These are phyloP conservation scores for Hygrophila difformis DNA, from an alignment of 257 asterid genomes.

Conservation along the genomic window DNA sequence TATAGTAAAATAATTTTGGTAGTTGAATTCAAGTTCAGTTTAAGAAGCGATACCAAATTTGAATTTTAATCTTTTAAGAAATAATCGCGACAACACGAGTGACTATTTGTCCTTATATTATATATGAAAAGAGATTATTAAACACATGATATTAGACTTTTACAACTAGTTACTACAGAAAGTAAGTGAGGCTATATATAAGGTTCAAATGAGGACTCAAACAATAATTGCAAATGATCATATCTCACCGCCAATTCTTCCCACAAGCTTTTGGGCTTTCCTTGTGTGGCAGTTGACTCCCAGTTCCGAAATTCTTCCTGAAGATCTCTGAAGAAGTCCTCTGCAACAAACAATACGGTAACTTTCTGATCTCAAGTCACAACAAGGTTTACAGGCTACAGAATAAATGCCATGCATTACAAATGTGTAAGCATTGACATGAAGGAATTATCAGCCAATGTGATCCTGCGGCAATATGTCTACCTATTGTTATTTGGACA, in stretches of 20 bases:
- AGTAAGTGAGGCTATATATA: neutral
- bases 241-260: conserved; percentile 77
- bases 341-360: conserved; percentile 30
- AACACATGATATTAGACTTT: too few species aligned
- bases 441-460: conserved; percentile 19
- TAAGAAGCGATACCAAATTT: too few species aligned
- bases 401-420: conserved; percentile 6
- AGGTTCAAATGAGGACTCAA: neutral
- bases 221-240: conserved; percentile 12
- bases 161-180: too few species aligned
- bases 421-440: conserved; percentile 17
- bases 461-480: conserved; percentile 34
- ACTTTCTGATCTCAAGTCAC: too few species aligned
- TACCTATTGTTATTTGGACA: conserved; percentile 88
- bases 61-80: too few species aligned
- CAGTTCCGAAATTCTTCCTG: conserved; percentile 86
- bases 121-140: too few species aligned
- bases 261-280: conserved; percentile 89
- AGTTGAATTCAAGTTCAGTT: too few species aligned
- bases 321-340: conserved; percentile 85
- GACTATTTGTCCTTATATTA: too few species aligned
- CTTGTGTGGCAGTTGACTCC: conserved; percentile 69
- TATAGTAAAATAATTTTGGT: too few species aligned
- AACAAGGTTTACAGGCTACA: conserved; percentile 6
- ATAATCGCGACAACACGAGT: too few species aligned